Conservation (phyloP, 2,329 filamentous ascomycete genomes). For the Periconia sp. region DNA sequence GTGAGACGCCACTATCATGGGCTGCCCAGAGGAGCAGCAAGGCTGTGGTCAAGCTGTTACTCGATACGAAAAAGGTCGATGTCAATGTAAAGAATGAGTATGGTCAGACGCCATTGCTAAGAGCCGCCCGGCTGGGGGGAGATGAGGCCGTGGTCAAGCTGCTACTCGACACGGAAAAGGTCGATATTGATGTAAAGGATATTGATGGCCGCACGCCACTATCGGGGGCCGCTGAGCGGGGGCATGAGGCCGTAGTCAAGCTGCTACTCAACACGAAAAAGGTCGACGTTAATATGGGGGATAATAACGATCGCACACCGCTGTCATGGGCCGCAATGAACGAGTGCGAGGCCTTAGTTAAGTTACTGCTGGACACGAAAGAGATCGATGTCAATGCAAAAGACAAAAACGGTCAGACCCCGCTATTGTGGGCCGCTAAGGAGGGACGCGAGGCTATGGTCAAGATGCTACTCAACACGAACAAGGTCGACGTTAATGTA, state of each 20-base stretch:
- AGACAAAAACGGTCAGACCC: conserved; percentile 1
- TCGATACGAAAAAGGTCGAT: conserved; percentile 2
- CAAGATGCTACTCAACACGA: not conserved
- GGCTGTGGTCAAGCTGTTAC: not conserved
- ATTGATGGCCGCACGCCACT: not conserved
- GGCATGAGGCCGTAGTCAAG: not conserved
- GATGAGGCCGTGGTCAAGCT: not conserved
- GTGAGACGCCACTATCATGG: not conserved
- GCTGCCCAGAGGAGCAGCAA: not conserved
- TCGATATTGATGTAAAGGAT: not conserved
- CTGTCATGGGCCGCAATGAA: conserved; percentile 1
- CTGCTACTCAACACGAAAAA: too few species aligned
- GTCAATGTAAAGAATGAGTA: not conserved
- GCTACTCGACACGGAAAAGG: conserved; percentile 2
- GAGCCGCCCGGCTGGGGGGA: not conserved
- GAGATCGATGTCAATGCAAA: conserved; percentile 1
- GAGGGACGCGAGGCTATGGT: conserved; percentile 2
- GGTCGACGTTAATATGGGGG: too few species aligned
- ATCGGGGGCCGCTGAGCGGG: not conserved
- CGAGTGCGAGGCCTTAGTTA: conserved; percentile 1
- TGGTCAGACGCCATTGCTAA: not conserved
- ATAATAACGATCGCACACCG: too few species aligned
- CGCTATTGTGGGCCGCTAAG: not conserved
- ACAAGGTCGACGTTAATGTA: conserved; percentile 3
- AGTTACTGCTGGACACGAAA: conserved; percentile 1